Base-by-base conservation (phyloP, 2,329 filamentous ascomycete species). In the Hypoxylon sp. region DNA sequence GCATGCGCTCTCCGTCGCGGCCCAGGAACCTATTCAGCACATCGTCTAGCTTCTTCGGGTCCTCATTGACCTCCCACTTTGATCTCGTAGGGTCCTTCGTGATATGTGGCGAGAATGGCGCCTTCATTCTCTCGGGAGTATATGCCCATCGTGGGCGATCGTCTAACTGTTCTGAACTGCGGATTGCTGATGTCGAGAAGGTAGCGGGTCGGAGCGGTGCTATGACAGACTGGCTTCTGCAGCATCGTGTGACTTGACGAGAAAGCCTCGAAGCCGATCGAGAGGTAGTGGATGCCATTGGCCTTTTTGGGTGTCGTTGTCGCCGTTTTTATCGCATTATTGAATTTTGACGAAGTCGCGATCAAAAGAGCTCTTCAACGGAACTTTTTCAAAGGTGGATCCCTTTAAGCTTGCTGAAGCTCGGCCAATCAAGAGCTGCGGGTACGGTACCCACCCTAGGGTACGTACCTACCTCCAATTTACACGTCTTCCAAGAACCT, bases 11-110 rank as follows among this genome's bases (percentile, higher is more conserved):
- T 59, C 91, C 92, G 47, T 85, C 88, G 48, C 82, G 82, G 5
- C 94, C 94, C 57, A 98, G 80, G 70, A 98, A 85, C 55, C 84
- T 83, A 69, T 86, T 84, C 78, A 97, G 97, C 77, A 93, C 91
- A 50, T 86, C 82, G 76, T 98, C 91, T 57, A 99, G 82, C 73
- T 84, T 83, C 68, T 81, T 83, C 8, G 92, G 91, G 73, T 94
- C 88, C 19, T 86, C 84, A 79, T 98, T 98, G 77, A 93, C 89
- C 71, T 75, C 75, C 86, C 87, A 94, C 73, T 76, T 73, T 67
- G 82, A 84, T 71, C 79, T 83, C 64, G 71, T 76, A 55, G 80
- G 86, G 72, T 82, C 81, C 78, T 79, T 87, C 74, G 81, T 83
- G 68, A 79, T 84, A 79, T 81, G 87, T 75, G 83, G 85, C 69